Evolutionary conservation across 2,329 filamentous ascomycete genomes (phyloP).

Genomic region (Bipolaris victoriae): DNA sequence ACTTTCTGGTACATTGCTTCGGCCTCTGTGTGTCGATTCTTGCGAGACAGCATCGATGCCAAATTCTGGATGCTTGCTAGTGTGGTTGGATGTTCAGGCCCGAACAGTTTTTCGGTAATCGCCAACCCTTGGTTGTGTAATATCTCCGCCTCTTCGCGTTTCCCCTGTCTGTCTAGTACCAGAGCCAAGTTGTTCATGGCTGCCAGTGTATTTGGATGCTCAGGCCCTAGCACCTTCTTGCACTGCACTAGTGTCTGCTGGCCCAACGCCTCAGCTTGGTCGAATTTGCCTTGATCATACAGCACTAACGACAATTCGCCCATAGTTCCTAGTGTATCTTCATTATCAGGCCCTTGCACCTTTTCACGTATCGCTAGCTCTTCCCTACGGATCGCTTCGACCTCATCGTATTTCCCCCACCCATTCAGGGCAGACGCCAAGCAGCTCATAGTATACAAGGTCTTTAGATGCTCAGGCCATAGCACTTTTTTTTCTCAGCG

Average conservation of each 20-base stretch:
- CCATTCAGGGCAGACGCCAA: not conserved
- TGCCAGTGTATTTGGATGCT: not conserved
- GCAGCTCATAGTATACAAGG: not conserved
- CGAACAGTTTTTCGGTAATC: no score
- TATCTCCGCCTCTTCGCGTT: no score
- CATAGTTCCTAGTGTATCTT: not conserved
- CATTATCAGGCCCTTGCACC: not conserved
- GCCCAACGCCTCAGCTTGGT: not conserved
- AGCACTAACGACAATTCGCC: not conserved
- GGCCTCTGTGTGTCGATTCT: no score
- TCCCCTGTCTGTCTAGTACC: no score
- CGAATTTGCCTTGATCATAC: not conserved
- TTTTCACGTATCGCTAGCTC: not conserved
- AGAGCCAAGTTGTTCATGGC: no score
- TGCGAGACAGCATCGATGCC: no score
- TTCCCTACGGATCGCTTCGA: not conserved
- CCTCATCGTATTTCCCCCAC: not conserved
- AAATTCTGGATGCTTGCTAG: no score
- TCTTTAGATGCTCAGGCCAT: constrained; percentile 1
- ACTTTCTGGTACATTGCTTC: no score
- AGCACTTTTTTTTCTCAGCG: not conserved
- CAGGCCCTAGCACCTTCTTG: not conserved
- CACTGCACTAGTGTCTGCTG: not conserved
- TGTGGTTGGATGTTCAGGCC: no score
- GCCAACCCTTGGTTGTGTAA: no score